Evolutionary conservation across 306 rosid species (phyloP).

Genomic region (Cyclanthera cordifolia): DNA sequence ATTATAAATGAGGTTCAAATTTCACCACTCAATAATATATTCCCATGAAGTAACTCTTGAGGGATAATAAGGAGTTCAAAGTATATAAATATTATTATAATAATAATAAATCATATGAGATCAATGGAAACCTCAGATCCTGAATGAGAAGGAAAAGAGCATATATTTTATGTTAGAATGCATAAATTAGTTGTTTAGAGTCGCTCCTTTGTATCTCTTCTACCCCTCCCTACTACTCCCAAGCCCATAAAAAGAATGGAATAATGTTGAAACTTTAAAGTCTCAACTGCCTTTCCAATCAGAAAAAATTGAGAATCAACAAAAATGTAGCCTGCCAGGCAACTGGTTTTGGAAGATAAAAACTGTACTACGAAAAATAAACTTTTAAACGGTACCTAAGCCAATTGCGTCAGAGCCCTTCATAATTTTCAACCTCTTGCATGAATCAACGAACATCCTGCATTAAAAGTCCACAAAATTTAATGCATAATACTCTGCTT

Average conservation of each 20-base stretch:
- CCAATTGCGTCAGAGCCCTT: constrained; percentile 98
- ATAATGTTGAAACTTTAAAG: neutral
- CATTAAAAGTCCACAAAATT: constrained; percentile 15
- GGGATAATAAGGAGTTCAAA: neutral
- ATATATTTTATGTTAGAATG: neutral
- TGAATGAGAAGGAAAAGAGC: neutral
- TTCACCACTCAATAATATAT: neutral
- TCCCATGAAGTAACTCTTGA: neutral
- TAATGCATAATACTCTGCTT: neutral
- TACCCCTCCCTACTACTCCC: neutral
- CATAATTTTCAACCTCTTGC: constrained; percentile 91
- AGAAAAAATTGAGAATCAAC: neutral
- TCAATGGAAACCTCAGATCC: neutral
- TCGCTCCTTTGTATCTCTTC: neutral
- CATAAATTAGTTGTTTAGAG: neutral
- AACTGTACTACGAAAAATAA: neutral
- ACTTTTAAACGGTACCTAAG: constrained; percentile 40
- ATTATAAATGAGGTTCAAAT: neutral
- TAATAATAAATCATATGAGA: neutral
- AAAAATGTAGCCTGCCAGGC: neutral
- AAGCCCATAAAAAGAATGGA: neutral
- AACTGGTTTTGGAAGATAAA: neutral
- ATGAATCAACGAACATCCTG: constrained; percentile 88
- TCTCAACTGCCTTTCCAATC: neutral
- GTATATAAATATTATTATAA: neutral